A percentile compares a stretch with the other conserved stretches of the same genome.
phyloP scores from a whole-genome alignment of 1,284 basidiomycete species.

The Pseudozyma pruni region DNA sequence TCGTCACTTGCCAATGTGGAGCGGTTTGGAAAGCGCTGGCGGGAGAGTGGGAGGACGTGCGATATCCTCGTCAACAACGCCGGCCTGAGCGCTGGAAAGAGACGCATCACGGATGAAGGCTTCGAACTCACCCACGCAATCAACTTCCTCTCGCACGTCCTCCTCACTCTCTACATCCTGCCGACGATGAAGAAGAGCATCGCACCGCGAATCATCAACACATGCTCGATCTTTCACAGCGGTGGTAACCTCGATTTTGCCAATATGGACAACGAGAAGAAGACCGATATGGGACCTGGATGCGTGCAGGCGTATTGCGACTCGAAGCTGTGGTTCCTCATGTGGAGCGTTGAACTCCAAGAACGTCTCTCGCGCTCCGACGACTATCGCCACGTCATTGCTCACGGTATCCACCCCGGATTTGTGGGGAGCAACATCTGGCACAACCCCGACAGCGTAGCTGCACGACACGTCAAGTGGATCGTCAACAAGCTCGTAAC shows the following conservation, averaged over 20 bases:
- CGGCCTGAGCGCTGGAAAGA: conserved; percentile 27
- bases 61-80: conserved; percentile 58
- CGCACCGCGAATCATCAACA: conserved; percentile 57
- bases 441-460: conserved; percentile 29
- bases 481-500: conserved; percentile 16
- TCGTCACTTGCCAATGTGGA: conserved; percentile 41
- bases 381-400: conserved; percentile 54
- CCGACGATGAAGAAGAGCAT: conserved; percentile 36
- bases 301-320: conserved; percentile 57
- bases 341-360: conserved; percentile 59
- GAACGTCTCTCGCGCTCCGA: conserved; percentile 44
- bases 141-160: conserved; percentile 54
- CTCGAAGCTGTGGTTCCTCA: conserved; percentile 52
- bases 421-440: conserved; percentile 55
- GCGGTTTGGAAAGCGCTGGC: conserved; percentile 42
- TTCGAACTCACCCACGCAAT: conserved; percentile 55
- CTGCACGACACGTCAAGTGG: background rate
- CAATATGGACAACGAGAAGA: conserved; percentile 56
- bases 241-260: conserved; percentile 54
- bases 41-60: conserved; percentile 23
- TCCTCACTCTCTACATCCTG: conserved; percentile 54
- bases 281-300: conserved; percentile 21
- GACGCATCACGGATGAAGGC: conserved; percentile 49
- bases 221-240: conserved; percentile 55
- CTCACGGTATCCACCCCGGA: conserved; percentile 56